phyloP scores from a whole-genome alignment of 2,329 filamentous ascomycete species.

The Zasmidium angulare region DNA sequence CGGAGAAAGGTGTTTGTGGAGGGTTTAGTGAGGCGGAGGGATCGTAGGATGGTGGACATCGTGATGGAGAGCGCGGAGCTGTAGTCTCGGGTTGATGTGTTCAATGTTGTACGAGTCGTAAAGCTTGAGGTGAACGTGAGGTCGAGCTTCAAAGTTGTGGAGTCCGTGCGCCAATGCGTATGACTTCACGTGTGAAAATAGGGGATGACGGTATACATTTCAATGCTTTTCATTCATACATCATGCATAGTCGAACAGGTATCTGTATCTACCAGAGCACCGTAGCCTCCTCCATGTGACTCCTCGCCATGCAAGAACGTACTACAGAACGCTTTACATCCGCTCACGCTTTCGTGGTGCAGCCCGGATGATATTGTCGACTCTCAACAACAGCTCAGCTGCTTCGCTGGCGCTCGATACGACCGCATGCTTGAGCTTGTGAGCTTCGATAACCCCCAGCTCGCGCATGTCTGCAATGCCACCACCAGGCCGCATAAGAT shows the following conservation, averaged over 20 bases:
- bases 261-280: neutral
- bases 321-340: conserved; percentile 52
- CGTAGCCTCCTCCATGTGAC: neutral
- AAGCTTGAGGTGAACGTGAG: neutral
- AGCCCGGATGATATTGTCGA: conserved; percentile 96
- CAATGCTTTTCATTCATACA: neutral
- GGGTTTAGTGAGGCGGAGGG: neutral
- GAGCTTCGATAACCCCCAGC: conserved; percentile 91
- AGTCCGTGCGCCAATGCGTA: neutral
- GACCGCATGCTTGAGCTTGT: conserved; percentile 98
- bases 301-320: conserved; percentile 8
- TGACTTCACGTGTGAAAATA: neutral
- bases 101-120: neutral
- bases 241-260: neutral
- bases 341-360: conserved; percentile 81
- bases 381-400: conserved; percentile 88
- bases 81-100: neutral
- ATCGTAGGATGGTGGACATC: neutral
- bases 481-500: conserved; percentile 84
- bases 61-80: neutral
- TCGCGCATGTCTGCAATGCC: conserved; percentile 96
- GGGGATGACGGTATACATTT: neutral
- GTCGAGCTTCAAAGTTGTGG: neutral
- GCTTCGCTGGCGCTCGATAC: conserved; percentile 95
- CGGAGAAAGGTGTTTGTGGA: neutral